Evolutionary conservation across 805 yeast genomes (phyloP), one percentile per base, ranked within the genome.

Genomic region (Scheffersomyces amazonensis): DNA sequence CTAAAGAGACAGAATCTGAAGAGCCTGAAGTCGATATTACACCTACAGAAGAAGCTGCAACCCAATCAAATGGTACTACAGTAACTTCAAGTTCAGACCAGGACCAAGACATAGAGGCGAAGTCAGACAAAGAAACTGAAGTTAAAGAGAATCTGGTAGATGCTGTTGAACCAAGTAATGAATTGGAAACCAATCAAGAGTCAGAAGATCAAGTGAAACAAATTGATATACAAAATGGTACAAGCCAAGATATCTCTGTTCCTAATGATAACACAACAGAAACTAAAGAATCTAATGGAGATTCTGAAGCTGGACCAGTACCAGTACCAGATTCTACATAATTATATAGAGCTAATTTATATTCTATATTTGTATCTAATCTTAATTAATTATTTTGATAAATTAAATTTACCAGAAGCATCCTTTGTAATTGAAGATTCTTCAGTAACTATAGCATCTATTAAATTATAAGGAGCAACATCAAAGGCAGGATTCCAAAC

Each of bases 401-500:
- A 61, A 38, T 73, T 56, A 50, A 81, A 84, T 8, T 64, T 50
- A 2, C 88, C 89, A 11, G 44, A 32, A 2, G 62, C 32, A 36
- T 69, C 64, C 53, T 85, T 85, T 23, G 64, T 62, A 16, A 75
- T 70, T 2, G 71, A 80, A 2, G 77, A 76, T 38, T 78, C 76
- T 62, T 91, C 98, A 1, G 97, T 91, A 24, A 91, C 87, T 42
- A 93, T 88, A 42, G 88, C 86, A 55, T 89, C 96, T 38, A 91
- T 89, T 27, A 83, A 65, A 32, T 73, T 74, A 51, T 82, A 81
- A 0, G 96, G 96, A 3, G 98, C 88, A 12, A 93, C 88, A 55
- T 91, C 99, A 53, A 91, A 91, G 0, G 97, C 84, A 1, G 99
- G 99, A 53, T 93, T 93, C 97, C 97, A 91, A 2, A 89, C 96